phyloP scores from a whole-genome alignment of 768 basidiomycete species.

The Mrakia frigida region DNA sequence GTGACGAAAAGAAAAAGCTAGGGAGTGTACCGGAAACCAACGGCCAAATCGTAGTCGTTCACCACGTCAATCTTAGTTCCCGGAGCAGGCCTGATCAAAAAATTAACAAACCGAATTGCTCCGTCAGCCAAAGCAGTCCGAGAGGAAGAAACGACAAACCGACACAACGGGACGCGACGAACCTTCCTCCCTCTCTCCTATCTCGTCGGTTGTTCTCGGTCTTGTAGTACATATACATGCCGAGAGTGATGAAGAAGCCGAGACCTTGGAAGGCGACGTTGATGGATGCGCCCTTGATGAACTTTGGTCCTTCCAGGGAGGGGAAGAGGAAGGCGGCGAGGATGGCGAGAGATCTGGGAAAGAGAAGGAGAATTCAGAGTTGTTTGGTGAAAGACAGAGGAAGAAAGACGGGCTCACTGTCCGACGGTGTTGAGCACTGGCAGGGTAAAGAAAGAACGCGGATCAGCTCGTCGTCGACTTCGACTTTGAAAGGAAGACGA shows the following conservation, averaged over 20 bases:
- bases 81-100: background rate
- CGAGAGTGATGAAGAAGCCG: constrained; percentile 3
- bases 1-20: background rate
- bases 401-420: too few relatives aligned
- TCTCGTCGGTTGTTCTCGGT: constrained; percentile 22
- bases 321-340: constrained; percentile 44
- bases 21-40: constrained; percentile 3
- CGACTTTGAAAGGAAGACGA: too few relatives aligned
- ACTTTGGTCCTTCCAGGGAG: constrained; percentile 42
- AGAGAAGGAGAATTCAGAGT: too few relatives aligned
- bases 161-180: background rate
- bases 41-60: background rate
- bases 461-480: background rate
- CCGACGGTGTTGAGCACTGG: constrained; percentile 44
- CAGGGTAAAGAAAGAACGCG: background rate
- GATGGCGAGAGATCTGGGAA: constrained; percentile 43
- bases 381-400: too few relatives aligned
- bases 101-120: too few relatives aligned
- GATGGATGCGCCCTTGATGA: constrained; percentile 35
- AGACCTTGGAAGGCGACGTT: constrained; percentile 22
- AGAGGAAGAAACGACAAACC: background rate
- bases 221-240: constrained; percentile 11
- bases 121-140: background rate
- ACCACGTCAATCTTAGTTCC: background rate
- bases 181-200: constrained; percentile 17